Base-by-base conservation (phyloP, 495 filamentous ascomycete species). In the Penicillium herquei region DNA sequence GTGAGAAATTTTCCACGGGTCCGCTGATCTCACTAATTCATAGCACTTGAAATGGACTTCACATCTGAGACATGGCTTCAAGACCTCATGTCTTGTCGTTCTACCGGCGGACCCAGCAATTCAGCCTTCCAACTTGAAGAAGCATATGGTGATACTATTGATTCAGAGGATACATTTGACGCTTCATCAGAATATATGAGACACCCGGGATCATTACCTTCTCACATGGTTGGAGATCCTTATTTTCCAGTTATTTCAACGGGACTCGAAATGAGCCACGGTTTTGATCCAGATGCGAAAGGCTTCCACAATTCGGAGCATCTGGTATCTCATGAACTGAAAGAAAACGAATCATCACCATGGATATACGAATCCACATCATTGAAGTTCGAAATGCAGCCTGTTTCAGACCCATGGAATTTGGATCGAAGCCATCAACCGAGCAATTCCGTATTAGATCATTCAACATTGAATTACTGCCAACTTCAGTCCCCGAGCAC, bases 11-110 rank as follows among this genome's bases (percentile, higher is more conserved):
- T 26, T 4, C 13, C 45, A n/a, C 45, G 45, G 7, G 18, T 41
- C 21, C 4, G 12, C 37, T 52, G 39, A 44, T 43, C 14, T 39
- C 32, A 26, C 21, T 26, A 1, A 26, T 9, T 16, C 10, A 12
- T 16, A 67, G 61, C 48, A 3, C 48, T 67, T 16, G 65, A 69
- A 1, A 41, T 69, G 30, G 68, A 70, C 32, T 55, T 71, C 21
- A 26, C 58, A 0, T 56, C 69, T 0, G 69, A 70, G 11, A 65
- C 46, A 39, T 74, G 71, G 71, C 49, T 72, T 14, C 69, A 70
- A 34, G 66, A 69, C 31, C 59, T 70, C 30, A 63, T 68, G 45
- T 56, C 67, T 5, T 55, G 45, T 6, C 60, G 61, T 8, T 49
- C 64, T 12, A 41, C 53, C 6, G 61, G 65, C 10, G 39, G 21